Evolutionary conservation across 1,284 basidiomycete species (phyloP), one percentile per base, ranked within the genome.

Genomic region (Pseudozyma sp.): DNA sequence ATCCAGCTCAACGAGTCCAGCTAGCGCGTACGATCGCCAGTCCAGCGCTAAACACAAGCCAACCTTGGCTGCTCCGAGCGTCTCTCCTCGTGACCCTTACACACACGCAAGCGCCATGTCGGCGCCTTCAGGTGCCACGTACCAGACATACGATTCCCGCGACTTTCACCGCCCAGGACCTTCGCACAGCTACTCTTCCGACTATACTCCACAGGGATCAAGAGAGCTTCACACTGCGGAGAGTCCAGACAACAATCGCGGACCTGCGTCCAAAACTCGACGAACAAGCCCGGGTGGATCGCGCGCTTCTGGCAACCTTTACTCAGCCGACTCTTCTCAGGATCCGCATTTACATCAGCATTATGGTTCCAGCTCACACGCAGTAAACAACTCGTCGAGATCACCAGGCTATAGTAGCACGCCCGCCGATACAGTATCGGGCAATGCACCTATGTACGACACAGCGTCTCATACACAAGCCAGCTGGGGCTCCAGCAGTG

Each of bases 231-330:
- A 53, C 40, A 52, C 52, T 12, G 35, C 45, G 16, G 58, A 53
- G 12, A 71, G 73, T 42, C 73, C 73, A 36, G 68, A 76, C 55
- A 64, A 58, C 47, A 67, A 40, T 45, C 53, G 55, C 9, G 68
- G 60, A 13, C 73, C 73, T 13, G 51, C 60, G 13, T 35, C 68
- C 16, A 76, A 76, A 54, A 25, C 68, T 38, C 59, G 73, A 13
- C 59, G 73, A 16, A 76, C 73, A 18, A 76, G 73, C 34, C 73
- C 73, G 4, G 73, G 73, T 42, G 73, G 68, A 45, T 76, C 73
- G 14, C 59, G 73, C 11, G 69, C 73, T 8, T 71, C 73, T 13
- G 67, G 63, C 38, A 42, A 67, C 39, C 42, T 65, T 3, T 36
- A 63, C 12, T 58, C 52, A 44, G 43, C 38, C 16, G n/a, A 34